Evolutionary conservation across 2,329 filamentous ascomycete genomes (phyloP).

Genomic region (Talaromyces pinophilus): DNA sequence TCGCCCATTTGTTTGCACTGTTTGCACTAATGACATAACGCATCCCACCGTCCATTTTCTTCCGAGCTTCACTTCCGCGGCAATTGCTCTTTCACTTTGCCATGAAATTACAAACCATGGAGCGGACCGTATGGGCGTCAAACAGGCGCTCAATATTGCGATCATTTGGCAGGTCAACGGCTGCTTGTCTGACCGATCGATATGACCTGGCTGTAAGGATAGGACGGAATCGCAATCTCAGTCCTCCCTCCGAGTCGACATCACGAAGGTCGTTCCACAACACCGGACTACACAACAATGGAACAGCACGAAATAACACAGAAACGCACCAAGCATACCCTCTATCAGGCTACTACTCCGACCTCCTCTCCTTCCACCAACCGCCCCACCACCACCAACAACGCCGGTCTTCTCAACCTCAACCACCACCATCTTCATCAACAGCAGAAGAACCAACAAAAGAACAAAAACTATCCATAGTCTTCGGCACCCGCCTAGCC

Average conservation of each 20-base stretch:
- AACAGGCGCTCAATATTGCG: slow-evolving; percentile 7
- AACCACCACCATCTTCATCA: slow-evolving; percentile 29
- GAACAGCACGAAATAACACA: background rate
- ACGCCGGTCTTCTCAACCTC: slow-evolving; percentile 18
- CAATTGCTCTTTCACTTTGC: slow-evolving; percentile 20
- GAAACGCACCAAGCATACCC: slow-evolving; percentile 39
- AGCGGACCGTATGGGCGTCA: background rate
- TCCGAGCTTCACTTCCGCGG: slow-evolving; percentile 21
- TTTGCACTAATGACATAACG: slow-evolving; percentile 43
- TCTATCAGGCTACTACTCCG: slow-evolving; percentile 48
- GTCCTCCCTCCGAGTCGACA: slow-evolving; percentile 23
- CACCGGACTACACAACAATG: background rate
- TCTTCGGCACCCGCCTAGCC: slow-evolving; percentile 79
- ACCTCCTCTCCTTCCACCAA: slow-evolving; percentile 38
- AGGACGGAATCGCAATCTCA: background rate
- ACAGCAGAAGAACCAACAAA: slow-evolving; percentile 9
- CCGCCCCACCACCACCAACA: slow-evolving; percentile 27
- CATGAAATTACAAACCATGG: background rate
- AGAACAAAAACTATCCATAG: slow-evolving; percentile 60
- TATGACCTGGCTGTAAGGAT: background rate
- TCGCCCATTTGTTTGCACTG: slow-evolving; percentile 36
- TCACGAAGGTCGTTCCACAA: background rate
- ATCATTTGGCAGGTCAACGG: background rate
- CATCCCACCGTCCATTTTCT: slow-evolving; percentile 14
- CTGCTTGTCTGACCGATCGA: background rate